Percentiles rank a stretch among this genome's conserved stretches.
Conservation (phyloP, 371 early-diverging fungal genomes). For the Mucor plumbeus region DNA sequence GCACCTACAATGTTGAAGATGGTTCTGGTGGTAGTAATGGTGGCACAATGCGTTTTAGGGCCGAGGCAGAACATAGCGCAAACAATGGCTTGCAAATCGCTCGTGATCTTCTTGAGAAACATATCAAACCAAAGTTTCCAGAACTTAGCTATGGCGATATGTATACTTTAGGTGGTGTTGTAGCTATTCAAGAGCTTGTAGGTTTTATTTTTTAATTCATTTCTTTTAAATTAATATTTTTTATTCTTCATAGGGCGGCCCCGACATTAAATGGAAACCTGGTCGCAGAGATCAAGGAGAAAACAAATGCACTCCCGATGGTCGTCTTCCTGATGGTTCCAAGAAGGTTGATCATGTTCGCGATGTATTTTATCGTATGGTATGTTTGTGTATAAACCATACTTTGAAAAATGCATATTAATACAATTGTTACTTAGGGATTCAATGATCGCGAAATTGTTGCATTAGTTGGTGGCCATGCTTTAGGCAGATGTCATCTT, state of each 20-base stretch:
- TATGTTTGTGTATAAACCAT: background rate
- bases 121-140: constrained; percentile 73
- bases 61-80: constrained; percentile 74
- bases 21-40: constrained; percentile 91
- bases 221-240: background rate
- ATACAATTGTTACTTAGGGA: constrained; percentile 33
- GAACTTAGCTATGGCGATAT: constrained; percentile 80
- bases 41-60: constrained; percentile 81
- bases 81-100: constrained; percentile 83
- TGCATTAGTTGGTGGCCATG: constrained; percentile 92
- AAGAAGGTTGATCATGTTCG: constrained; percentile 67
- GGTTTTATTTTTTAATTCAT: background rate
- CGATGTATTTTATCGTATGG: constrained; percentile 77
- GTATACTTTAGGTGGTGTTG: constrained; percentile 69
- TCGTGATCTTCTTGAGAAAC: constrained; percentile 68
- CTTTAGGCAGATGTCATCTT: constrained; percentile 94
- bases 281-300: constrained; percentile 73
- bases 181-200: constrained; percentile 30
- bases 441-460: constrained; percentile 96
- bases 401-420: background rate
- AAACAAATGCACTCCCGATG: constrained; percentile 71
- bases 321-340: constrained; percentile 85
- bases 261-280: constrained; percentile 76
- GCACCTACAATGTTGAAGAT: constrained; percentile 83
- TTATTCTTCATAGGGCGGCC: constrained; percentile 60